phyloP scores from a whole-genome alignment of 1,284 basidiomycete genomes.

The Amylostereum chailletii region DNA sequence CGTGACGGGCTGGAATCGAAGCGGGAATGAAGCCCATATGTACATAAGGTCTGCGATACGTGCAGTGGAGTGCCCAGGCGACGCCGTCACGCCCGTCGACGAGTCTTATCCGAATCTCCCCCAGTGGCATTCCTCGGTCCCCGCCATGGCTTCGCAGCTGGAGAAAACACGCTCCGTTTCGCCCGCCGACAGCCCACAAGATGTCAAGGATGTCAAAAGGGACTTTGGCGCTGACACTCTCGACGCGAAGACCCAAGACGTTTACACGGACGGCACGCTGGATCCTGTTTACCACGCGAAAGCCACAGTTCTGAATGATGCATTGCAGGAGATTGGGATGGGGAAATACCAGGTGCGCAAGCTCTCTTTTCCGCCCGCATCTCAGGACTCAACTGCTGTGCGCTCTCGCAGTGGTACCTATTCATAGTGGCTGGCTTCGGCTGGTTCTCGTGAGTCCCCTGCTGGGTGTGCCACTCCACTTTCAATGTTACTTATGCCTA shows the following conservation, averaged over 20 bases:
- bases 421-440: conserved; percentile 57
- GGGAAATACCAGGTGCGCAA: conserved; percentile 54
- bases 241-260: conserved; percentile 23
- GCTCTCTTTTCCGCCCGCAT: not conserved
- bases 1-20: too few species aligned
- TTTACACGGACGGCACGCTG: conserved; percentile 38
- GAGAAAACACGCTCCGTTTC: too few species aligned
- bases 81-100: too few species aligned
- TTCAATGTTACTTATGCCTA: conserved; percentile 4
- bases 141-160: too few species aligned
- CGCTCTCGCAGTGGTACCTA: conserved; percentile 20
- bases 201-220: too few species aligned
- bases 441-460: conserved; percentile 52
- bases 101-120: too few species aligned
- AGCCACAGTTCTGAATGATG: conserved; percentile 53
- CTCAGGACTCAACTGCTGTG: not conserved
- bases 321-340: conserved; percentile 66
- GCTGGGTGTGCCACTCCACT: not conserved
- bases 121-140: too few species aligned
- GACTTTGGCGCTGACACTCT: not conserved
- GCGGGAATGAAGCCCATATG: too few species aligned
- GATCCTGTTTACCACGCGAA: conserved; percentile 61
- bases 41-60: too few species aligned
- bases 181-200: too few species aligned
- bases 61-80: too few species aligned